Evolutionary conservation across 2,329 filamentous ascomycete species (phyloP).

Genomic region (Blastomyces emzantsi): DNA sequence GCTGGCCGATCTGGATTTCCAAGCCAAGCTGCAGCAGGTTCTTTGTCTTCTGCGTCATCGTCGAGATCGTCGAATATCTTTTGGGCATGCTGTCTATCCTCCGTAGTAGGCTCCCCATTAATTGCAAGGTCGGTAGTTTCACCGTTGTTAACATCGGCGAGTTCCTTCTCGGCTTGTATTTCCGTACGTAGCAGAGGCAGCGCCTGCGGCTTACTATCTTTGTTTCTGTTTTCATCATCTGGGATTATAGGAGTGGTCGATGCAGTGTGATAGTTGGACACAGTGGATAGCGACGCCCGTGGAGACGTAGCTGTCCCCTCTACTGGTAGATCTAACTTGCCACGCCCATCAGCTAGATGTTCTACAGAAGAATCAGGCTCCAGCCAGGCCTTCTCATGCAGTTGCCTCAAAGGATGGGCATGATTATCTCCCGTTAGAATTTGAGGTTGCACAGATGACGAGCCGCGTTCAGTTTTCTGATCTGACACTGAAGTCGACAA

Average conservation of each 20-base stretch:
- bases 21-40: slow-evolving; percentile 77
- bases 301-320: slow-evolving; percentile 26
- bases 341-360: slow-evolving; percentile 18
- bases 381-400: slow-evolving; percentile 13
- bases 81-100: slow-evolving; percentile 67
- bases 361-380: slow-evolving; percentile 21
- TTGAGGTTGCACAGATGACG: not conserved
- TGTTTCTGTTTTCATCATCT: slow-evolving; percentile 21
- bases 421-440: not conserved
- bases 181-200: slow-evolving; percentile 11
- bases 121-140: slow-evolving; percentile 7
- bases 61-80: slow-evolving; percentile 71
- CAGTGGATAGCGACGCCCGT: slow-evolving; percentile 29
- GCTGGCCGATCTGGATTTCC: slow-evolving; percentile 51
- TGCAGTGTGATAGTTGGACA: slow-evolving; percentile 39
- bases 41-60: slow-evolving; percentile 69
- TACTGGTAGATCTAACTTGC: slow-evolving; percentile 20
- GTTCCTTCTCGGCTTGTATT: slow-evolving; percentile 17
- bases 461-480: not conserved
- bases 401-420: not conserved
- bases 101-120: slow-evolving; percentile 41
- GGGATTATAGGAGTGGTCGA: slow-evolving; percentile 34
- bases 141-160: slow-evolving; percentile 9
- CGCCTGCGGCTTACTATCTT: slow-evolving; percentile 9
- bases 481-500: slow-evolving; percentile 4